Evolutionary conservation across 2,329 filamentous ascomycete genomes (phyloP).

Genomic region (Neopestalotiopsis sp.): DNA sequence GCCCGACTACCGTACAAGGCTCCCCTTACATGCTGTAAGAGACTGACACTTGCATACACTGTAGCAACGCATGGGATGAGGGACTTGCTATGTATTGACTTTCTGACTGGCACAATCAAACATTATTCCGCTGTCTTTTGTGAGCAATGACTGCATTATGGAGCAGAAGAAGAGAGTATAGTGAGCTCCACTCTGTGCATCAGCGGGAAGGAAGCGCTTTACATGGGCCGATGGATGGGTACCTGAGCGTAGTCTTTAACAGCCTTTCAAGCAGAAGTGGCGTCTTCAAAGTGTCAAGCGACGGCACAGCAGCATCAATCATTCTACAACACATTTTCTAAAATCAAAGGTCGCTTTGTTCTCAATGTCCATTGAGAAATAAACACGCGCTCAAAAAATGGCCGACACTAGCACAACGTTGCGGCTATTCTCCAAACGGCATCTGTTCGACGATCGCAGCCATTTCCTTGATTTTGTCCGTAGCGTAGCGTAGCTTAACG

Average conservation of each 20-base stretch:
- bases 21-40: neutral
- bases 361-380: neutral
- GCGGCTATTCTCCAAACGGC: constrained; percentile 4
- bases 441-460: constrained; percentile 4
- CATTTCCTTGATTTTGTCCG: constrained; percentile 12
- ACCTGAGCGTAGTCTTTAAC: neutral
- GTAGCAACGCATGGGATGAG: too few relatives aligned
- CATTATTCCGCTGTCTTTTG: neutral
- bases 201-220: neutral
- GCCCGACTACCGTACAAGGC: constrained; percentile 10
- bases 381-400: neutral
- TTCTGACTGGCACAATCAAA: too few relatives aligned
- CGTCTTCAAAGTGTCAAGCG: neutral
- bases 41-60: too few relatives aligned
- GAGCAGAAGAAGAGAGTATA: neutral
- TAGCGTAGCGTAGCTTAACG: constrained; percentile 6
- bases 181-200: neutral
- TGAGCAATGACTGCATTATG: neutral
- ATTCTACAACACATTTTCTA: neutral
- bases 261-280: neutral
- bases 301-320: neutral
- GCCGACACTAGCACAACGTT: neutral
- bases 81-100: too few relatives aligned
- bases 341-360: neutral
- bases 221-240: neutral